phyloP scores from a whole-genome alignment of 2,329 filamentous ascomycete genomes.

The Atkinsonella texensis region DNA sequence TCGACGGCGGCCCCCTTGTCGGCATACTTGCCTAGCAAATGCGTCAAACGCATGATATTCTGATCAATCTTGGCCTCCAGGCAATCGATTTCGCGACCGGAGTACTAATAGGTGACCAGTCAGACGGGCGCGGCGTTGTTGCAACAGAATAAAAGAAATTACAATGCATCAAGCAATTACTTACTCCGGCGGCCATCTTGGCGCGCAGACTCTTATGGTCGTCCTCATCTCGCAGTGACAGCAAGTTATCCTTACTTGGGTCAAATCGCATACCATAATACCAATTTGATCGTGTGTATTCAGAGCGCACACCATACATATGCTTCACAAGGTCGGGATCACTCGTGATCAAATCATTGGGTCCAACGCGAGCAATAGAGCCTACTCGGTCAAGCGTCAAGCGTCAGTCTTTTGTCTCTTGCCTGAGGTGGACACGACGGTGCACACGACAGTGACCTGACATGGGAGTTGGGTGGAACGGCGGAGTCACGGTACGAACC shows the following conservation, averaged over 20 bases:
- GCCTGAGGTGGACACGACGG: background rate
- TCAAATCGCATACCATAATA: slow-evolving; percentile 38
- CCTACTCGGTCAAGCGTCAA: slow-evolving; percentile 12
- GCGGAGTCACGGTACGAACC: slow-evolving; percentile 10
- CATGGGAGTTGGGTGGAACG: background rate
- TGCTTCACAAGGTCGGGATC: slow-evolving; percentile 29
- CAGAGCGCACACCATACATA: slow-evolving; percentile 25
- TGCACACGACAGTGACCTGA: background rate
- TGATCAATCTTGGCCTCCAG: slow-evolving; percentile 27
- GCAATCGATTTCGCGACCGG: slow-evolving; percentile 35
- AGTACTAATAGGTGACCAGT: slow-evolving; percentile 25
- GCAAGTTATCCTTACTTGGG: slow-evolving; percentile 35
- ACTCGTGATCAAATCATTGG: slow-evolving; percentile 32
- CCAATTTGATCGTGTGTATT: slow-evolving; percentile 24
- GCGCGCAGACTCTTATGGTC: slow-evolving; percentile 30
- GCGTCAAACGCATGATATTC: slow-evolving; percentile 6
- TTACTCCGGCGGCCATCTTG: slow-evolving; percentile 35
- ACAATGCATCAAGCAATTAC: slow-evolving; percentile 2
- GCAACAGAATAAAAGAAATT: background rate
- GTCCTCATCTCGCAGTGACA: slow-evolving; percentile 34
- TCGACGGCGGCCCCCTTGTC: slow-evolving; percentile 4
- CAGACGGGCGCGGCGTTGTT: background rate
- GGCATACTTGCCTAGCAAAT: slow-evolving; percentile 7
- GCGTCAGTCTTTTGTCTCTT: background rate
- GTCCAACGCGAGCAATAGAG: slow-evolving; percentile 21